Conservation (phyloP, 345 rosid species). For the Capsella bursapastoris region DNA sequence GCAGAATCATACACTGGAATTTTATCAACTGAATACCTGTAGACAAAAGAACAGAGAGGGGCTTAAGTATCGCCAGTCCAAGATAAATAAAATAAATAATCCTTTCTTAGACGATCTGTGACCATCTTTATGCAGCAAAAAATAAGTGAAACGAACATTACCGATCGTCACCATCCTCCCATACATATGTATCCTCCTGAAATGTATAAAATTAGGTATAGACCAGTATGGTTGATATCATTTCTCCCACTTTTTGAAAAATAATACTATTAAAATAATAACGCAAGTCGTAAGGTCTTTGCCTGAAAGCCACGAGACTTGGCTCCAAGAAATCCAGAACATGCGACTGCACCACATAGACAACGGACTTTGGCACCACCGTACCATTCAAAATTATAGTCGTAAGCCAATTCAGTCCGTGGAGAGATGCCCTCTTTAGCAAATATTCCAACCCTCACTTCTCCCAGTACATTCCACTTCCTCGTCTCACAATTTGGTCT, state of each 20-base stretch:
- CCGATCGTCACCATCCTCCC: conserved; percentile 98
- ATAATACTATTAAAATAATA: conserved; percentile 11
- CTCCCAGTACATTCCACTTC: conserved; percentile 93
- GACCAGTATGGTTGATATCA: not conserved
- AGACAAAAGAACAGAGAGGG: conserved; percentile 22
- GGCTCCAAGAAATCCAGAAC: conserved; percentile 98
- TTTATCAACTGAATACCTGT: conserved; percentile 89
- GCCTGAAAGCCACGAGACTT: conserved; percentile 99
- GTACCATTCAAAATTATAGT: conserved; percentile 96
- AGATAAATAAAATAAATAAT: not conserved
- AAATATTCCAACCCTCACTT: conserved; percentile 94
- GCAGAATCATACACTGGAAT: conserved; percentile 93
- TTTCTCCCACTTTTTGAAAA: not conserved
- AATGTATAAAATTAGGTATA: conserved; percentile 3
- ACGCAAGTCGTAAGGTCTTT: conserved; percentile 6
- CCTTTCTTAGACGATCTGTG: not conserved
- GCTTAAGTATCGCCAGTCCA: not conserved
- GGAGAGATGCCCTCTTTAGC: conserved; percentile 75
- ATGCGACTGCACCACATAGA: conserved; percentile 82
- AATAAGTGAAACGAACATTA: conserved; percentile 31
- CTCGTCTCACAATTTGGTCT: conserved; percentile 98
- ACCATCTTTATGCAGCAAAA: not conserved
- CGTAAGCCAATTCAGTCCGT: conserved; percentile 79
- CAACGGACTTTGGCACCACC: conserved; percentile 98
- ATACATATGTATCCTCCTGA: conserved; percentile 90